Conservation (phyloP, 495 filamentous ascomycete genomes). For the Acidomyces sp. region DNA sequence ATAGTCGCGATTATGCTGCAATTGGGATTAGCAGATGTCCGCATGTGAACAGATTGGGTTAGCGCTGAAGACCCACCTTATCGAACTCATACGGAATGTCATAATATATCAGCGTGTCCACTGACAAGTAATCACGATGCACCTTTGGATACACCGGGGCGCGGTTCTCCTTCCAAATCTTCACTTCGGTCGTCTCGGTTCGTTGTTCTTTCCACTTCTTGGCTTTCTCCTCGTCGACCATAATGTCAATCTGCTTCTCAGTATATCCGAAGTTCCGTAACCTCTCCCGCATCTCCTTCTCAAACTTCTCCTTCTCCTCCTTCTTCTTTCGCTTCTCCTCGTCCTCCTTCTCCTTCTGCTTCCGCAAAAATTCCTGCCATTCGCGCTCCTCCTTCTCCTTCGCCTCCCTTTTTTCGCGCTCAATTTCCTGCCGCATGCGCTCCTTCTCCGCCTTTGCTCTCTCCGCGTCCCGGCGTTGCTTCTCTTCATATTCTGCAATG, state of each 20-base stretch:
- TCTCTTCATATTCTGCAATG: constrained; percentile 24
- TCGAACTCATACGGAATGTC: constrained; percentile 30
- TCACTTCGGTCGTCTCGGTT: neutral
- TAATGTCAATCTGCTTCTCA: constrained; percentile 29
- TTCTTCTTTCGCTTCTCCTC: constrained; percentile 27
- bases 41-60: neutral
- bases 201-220: constrained; percentile 20
- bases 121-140: constrained; percentile 26
- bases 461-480: constrained; percentile 22
- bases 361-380: constrained; percentile 20
- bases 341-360: constrained; percentile 27
- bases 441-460: constrained; percentile 21
- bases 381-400: constrained; percentile 27
- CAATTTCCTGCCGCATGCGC: constrained; percentile 19
- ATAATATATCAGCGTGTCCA: constrained; percentile 31
- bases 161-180: constrained; percentile 1
- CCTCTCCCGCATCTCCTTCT: constrained; percentile 27
- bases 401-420: constrained; percentile 22
- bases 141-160: constrained; percentile 29
- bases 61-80: constrained; percentile 20
- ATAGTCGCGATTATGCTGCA: constrained; percentile 26
- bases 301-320: constrained; percentile 35
- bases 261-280: constrained; percentile 26
- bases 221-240: constrained; percentile 20
- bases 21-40: neutral